Evolutionary conservation across 2,329 filamentous ascomycete genomes (phyloP), one percentile per base, ranked within the genome.

Genomic region (Cylindrodendrum hubeiense): DNA sequence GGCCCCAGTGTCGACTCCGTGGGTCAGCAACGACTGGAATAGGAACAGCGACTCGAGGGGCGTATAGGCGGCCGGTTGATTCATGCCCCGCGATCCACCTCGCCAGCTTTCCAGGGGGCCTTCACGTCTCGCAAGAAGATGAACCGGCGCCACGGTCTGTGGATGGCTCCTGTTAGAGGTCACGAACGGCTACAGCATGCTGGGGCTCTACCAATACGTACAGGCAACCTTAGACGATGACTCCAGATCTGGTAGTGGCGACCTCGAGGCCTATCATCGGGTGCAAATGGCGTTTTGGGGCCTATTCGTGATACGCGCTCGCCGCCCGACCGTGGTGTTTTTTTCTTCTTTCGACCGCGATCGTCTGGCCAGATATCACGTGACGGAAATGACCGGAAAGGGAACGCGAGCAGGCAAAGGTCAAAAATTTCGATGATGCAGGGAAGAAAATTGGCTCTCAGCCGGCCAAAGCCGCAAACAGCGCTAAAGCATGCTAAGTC

Each of bases 1-100:
- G 77, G 87, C 89, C 67, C 85, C 79, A 56, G 89, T 83, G 70
- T 89, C 87, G 70, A 90, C 83, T 76, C 92, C 92, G 79, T 92
- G 86, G 71, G 85, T 84, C 71, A 90, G 86, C 69, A 97, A 86
- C 66, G 91, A 91, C 81, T 95, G 93, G 82, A 96, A 95, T 75
- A 97, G 87, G 71, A 96, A 88, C 67, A 97, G 87, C 76, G 91
- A 92, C 86, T 97, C 94, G 84, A 97, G 92, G 73, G 91, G 89
- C 77, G 93, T 95, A 82, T 96, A 95, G 75, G 86, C 84, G 77
- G 89, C 86, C 80, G 81, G 79, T 75, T 80, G 80, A 83, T 83
- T 86, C 86, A 88, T 88, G 79, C 83, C 85, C 83, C 83, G 78
- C 77, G 79, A 80, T 81, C 80, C 83, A 77, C 85, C 84, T 86